Evolutionary conservation across 768 basidiomycete species (phyloP).

Genomic region (Tricholoma matsutake): DNA sequence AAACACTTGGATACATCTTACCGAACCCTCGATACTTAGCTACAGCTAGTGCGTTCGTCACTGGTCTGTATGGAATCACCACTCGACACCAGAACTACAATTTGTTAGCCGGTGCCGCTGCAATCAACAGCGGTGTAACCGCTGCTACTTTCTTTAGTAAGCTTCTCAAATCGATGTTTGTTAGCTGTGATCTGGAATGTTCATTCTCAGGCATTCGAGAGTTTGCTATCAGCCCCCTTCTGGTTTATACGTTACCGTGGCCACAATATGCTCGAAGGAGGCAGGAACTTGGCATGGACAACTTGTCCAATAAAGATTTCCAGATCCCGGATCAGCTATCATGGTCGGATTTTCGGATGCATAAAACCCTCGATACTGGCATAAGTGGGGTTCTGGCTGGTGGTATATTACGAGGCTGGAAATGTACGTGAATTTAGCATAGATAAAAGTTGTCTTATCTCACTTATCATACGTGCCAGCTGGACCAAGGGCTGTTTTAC

Average conservation of each 20-base stretch:
- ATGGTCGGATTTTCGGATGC: constrained; percentile 53
- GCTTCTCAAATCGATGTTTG: constrained; percentile 21
- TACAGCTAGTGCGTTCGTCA: constrained; percentile 48
- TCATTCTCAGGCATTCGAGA: constrained; percentile 62
- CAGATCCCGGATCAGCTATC: constrained; percentile 23
- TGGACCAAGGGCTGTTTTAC: constrained; percentile 51
- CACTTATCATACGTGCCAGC: constrained; percentile 39
- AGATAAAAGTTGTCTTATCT: background rate
- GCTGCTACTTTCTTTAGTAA: constrained; percentile 78
- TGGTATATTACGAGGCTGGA: constrained; percentile 50
- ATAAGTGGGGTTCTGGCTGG: constrained; percentile 71
- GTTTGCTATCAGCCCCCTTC: constrained; percentile 64
- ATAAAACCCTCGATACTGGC: constrained; percentile 67
- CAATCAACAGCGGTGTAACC: constrained; percentile 68
- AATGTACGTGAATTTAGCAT: constrained; percentile 42
- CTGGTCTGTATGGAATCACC: constrained; percentile 43
- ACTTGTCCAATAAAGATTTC: constrained; percentile 8
- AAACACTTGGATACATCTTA: constrained; percentile 25
- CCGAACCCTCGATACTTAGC: constrained; percentile 38
- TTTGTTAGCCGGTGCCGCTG: constrained; percentile 54
- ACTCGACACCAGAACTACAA: constrained; percentile 45
- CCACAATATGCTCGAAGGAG: constrained; percentile 47
- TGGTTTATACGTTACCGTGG: constrained; percentile 44
- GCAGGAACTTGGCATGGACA: constrained; percentile 23
- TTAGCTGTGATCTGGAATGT: constrained; percentile 1